Base-by-base conservation (phyloP, 2,329 filamentous ascomycete species). In the Diaporthe vaccinii region DNA sequence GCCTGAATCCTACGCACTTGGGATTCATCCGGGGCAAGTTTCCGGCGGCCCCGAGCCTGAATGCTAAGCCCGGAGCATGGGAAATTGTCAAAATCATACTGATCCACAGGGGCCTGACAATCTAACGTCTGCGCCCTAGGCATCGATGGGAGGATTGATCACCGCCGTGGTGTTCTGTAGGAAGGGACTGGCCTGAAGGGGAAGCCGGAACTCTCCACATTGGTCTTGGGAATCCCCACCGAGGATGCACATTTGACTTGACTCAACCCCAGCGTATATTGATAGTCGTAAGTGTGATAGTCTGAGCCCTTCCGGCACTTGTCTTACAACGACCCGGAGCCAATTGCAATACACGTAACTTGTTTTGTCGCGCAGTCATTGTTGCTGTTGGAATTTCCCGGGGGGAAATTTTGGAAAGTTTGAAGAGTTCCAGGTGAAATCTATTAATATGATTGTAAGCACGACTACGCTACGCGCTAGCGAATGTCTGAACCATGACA, bases 241-340 rank as follows among this genome's bases (percentile, higher is more conserved):
- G n/a, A 61, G 7, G 58, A 41, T 61, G 59, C 39, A 44, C 59
- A 44, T 44, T 41, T 55, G 65, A 55, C 65, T 69, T 69, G 65
- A 69, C 65, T 69, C 65, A 28, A 69, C 31, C 65, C 65, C 49
- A 39, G 65, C 36, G 17, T 55, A 69, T 69, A 69, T 55, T 53
- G n/a, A 39, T 46, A 69, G n/a, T 39, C 22, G n/a, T 55, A 69
- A 69, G 49, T 14, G 17, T 55, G 15, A 17, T 49, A 69, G 65
- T 69, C 65, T 28, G 65, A 69, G 34, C 65, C 46, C 34, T 15
- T 55, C 46, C 49, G 65, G 65, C 12, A 49, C 14, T 39, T 53
- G 46, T 53, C 31, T 53, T 51, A 25, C 8, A 28, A 12, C 14
- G 41, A 53, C 4, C 46, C 46, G 65, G 36, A n/a, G 39, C 65